Base-by-base conservation (phyloP, 306 rosid genomes). In the Medicago lupulina region DNA sequence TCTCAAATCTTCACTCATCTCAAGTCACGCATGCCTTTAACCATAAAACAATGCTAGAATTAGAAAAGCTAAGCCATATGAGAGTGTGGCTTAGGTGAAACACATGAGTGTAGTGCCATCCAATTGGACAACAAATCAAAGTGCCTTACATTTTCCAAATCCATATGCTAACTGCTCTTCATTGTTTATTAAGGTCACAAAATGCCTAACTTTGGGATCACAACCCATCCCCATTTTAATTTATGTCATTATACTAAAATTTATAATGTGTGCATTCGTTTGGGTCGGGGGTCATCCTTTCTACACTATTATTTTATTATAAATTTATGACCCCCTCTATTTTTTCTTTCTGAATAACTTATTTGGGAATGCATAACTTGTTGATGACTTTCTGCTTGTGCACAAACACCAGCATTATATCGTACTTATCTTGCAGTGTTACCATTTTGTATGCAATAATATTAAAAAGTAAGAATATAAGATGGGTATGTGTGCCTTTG, bases 11-110 rank as follows among this genome's bases (percentile, higher is more conserved):
- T 84, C 89, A 80, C 87, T 81, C 79, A 81, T 88, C 91, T 92
- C 90, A 93, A 92, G 96, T 93, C 92, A 85, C 93, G 90, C 93
- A 85, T 84, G 91, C 55, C 38, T 74, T 79, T 43, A 78, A 62
- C 50, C 72, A 67, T 39, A 81, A 81, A 80, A 68, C 51, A 62
- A 71, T 58, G 79, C 84, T 79, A 80, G 49, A 60, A 23, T 23
- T 7, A 8, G 34, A 57, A 57, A 21, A 57, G 15, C 14, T 0
- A n/a, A 36, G 49, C 75, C 41, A 47, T 23, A 38, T 70, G 49
- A 70, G 81, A 70, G 81, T 55, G 81, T 19, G 80, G 88, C 74
- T 83, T 84, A 84, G 86, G 76, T 76, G 47, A 18, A 54, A 15
- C 65, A 78, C 67, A 75, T 4, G 83, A 78, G 71, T 81, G 49